Base-by-base conservation (phyloP, 2,329 filamentous ascomycete species). In the Beauveria caledonica region DNA sequence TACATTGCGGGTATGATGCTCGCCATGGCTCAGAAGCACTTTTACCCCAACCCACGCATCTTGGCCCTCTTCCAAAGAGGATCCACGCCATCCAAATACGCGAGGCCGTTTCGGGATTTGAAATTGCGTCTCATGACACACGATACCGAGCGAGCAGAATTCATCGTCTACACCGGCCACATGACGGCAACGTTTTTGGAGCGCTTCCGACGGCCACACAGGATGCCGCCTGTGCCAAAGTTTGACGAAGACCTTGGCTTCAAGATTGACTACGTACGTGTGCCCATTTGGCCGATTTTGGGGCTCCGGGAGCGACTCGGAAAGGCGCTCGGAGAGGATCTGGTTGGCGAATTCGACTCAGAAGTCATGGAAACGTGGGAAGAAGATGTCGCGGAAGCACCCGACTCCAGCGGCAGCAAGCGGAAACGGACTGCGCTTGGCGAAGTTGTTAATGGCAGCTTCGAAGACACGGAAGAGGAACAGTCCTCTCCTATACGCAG, bases 21-120 rank as follows among this genome's bases (percentile, higher is more conserved):
- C 13, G 78, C 79, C 51, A 81, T 85, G 78, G 83, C 83, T 8
- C 83, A 86, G 65, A 73, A 76, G 9, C 75, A 80, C 51, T 81
- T 81, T 60, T 84, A 85, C 66, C 21, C 64, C 63, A 10, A 39
- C 46, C 19, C 69, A 4, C 48, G n/a, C 5, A 7, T 68, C 17
- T 36, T 62, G 19, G 48, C 63, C 15, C 64, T 64, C 1, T 61
- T 62, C 10, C 64, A 66, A 27, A 66, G 66, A 57, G 67, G 69
- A 10, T 13, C 68, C 69, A 3, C 68, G 67, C 25, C 70, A 69
- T 58, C 69, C 68, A 0, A 49, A 62, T 3, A 63, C 58, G 5
- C 61, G 60, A 40, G 64, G 8, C 63, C 72, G 11, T 80, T 82
- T 39, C 69, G 71, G 53, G 77, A 84, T 59, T 66, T 84, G 56